These are phyloP conservation scores for Lachancea quebecensis DNA, from an alignment of 805 yeast genomes.

Conservation along the genomic window DNA sequence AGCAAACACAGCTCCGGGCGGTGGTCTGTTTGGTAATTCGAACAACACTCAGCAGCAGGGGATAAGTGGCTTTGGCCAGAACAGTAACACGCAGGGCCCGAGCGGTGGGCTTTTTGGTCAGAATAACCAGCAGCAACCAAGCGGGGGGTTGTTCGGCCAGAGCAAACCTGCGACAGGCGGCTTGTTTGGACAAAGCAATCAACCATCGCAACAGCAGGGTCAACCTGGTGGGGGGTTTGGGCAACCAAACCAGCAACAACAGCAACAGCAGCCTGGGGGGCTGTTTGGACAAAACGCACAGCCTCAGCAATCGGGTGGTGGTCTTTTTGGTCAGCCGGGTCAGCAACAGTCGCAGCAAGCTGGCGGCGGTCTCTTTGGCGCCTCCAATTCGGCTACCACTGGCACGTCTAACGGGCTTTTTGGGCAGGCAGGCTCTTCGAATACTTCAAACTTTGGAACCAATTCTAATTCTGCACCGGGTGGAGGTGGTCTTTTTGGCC, in stretches of 20 bases:
- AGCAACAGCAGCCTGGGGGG: slow-evolving; percentile 4
- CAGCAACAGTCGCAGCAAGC: slow-evolving; percentile 11
- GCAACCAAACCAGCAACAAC: slow-evolving; percentile 3
- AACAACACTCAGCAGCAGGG: slow-evolving; percentile 18
- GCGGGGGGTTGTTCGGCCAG: slow-evolving; percentile 37
- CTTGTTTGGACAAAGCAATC: slow-evolving; percentile 24
- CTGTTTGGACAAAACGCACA: slow-evolving; percentile 8
- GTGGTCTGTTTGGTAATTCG: slow-evolving; percentile 30
- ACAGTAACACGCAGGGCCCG: slow-evolving; percentile 1
- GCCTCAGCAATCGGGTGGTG: slow-evolving; percentile 21
- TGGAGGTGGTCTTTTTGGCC: slow-evolving; percentile 29
- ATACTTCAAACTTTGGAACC: slow-evolving; percentile 37
- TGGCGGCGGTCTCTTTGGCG: slow-evolving; percentile 36
- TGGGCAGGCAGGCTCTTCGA: slow-evolving; percentile 6
- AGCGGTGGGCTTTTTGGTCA: slow-evolving; percentile 17
- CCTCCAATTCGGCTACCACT: slow-evolving; percentile 17
- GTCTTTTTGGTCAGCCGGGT: slow-evolving; percentile 27
- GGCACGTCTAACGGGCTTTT: slow-evolving; percentile 15
- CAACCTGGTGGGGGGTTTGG: slow-evolving; percentile 29
- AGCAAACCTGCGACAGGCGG: slow-evolving; percentile 22
- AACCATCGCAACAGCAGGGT: slow-evolving; percentile 5
- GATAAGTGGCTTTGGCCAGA: slow-evolving; percentile 25
- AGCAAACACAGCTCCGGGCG: slow-evolving; percentile 13
- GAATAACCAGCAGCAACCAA: slow-evolving; percentile 10
- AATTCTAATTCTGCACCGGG: slow-evolving; percentile 21